These are phyloP conservation scores for Aspergillus fumigatus DNA, from an alignment of 2,329 filamentous ascomycete species.

Conservation along the genomic window DNA sequence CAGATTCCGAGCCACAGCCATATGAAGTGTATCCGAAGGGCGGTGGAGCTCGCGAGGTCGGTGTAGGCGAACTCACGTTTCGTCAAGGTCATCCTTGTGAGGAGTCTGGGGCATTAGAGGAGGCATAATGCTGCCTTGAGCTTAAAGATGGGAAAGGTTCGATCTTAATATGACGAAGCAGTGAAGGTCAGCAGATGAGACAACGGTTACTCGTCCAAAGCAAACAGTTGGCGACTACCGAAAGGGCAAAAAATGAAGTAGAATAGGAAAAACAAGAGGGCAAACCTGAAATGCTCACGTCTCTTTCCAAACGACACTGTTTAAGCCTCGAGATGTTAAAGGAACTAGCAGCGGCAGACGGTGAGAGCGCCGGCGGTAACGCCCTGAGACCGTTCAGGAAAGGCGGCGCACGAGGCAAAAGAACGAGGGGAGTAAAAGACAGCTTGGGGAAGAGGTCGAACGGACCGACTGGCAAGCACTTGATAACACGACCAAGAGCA, in stretches of 20 bases:
- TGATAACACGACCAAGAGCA: background rate
- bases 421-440: background rate
- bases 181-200: conserved; percentile 2
- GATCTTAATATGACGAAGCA: conserved; percentile 2
- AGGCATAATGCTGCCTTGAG: conserved; percentile 28
- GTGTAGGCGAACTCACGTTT: conserved; percentile 50
- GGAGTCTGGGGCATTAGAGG: conserved; percentile 42
- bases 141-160: background rate
- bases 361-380: conserved; percentile 12
- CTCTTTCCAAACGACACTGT: background rate
- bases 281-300: background rate
- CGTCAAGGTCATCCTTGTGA: conserved; percentile 55
- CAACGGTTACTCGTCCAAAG: background rate
- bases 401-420: conserved; percentile 5
- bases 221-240: background rate
- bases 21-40: background rate
- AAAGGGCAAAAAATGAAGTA: background rate
- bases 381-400: conserved; percentile 16
- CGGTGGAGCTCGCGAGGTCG: background rate
- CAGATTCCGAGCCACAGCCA: background rate
- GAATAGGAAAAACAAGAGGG: background rate
- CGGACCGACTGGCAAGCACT: background rate
- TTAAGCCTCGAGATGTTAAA: background rate
- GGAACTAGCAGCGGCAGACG: background rate
- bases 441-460: background rate